Evolutionary conservation across 1,284 basidiomycete genomes (phyloP), one percentile per base, ranked within the genome.

Genomic region (Cutaneotrichosporon daszewskae): DNA sequence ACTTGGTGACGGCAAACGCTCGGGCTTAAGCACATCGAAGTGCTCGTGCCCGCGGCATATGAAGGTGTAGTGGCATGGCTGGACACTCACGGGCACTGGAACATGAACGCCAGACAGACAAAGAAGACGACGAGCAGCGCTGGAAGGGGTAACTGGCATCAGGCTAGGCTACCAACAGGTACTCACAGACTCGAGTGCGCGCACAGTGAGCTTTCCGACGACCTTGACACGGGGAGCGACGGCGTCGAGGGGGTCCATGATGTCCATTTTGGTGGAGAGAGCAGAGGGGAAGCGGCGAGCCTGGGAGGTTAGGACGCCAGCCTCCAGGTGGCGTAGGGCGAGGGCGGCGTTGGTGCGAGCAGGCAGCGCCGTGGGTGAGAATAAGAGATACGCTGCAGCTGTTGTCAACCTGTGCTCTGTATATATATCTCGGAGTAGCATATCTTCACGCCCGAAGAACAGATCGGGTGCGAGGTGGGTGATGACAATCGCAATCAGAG

Each of bases 111-210:
- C 13, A 44, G 25, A 11, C 42, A 32, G 3, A 39, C 38, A 13
- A 43, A 26, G 38, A 49, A 37, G 34, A 49, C 19, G n/a, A 49
- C 18, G 34, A 37, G 11, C 5, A 49, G 12, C n/a, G 41, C 12
- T 6, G 38, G 35, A 18, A 49, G 19, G 1, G 42, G 47, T 6
- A 49, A 24, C 47, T 47, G 36, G 32, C 7, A 24, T 33, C 17
- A 24, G 31, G 0, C 1, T 14, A 13, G 2, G 27, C 31, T 5
- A 31, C 12, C n/a, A n/a, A 10, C 12, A 12, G 3, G 16, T 17
- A 39, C 45, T 43, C 18, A 47, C 45, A 9, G 37, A 37, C 18
- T 44, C 38, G n/a, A 44, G n/a, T 3, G 38, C 29, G n/a, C 41
- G 37, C 8, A 44, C 29, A 14, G 40, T 38, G 17, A 36, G 14